Evolutionary conservation across 1,284 basidiomycete genomes (phyloP), one percentile per base, ranked within the genome.

Genomic region (Malassezia obtusa): DNA sequence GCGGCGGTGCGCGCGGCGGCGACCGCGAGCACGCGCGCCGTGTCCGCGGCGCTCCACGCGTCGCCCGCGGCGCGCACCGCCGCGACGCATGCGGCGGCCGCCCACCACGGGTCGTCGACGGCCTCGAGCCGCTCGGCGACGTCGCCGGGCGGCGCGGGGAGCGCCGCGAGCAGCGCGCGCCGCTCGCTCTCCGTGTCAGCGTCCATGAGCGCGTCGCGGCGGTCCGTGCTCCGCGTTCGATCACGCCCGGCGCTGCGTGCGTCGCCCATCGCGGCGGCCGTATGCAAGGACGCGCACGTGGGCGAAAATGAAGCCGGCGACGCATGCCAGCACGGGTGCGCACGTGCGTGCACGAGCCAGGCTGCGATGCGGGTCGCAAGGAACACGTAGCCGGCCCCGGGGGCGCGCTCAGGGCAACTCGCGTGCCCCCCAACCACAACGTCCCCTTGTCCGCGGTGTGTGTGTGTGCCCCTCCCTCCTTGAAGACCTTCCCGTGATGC

Each of bases 331-430:
- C 50, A 31, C 28, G 50, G 21, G 19, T 28, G 14, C 11, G 50
- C 50, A 52, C 50, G 50, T 52, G 45, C 32, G 17, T 25, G 44
- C 50, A 52, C 50, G 45, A 52, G 50, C 50, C 50, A 52, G 2
- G 37, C 37, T 7, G 28, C 28, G 12, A 12, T 12, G 28, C 33
- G 33, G 17, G 33, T 14, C 33, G 11, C 14, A 10, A 35, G 11
- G n/a, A n/a, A 35, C 33, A 35, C 28, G 28, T 30, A 30, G 28
- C 28, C 28, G 28, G 28, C 12, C n/a, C n/a, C n/a, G n/a, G n/a
- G n/a, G n/a, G n/a, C n/a, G n/a, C n/a, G n/a, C n/a, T n/a, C n/a
- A n/a, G n/a, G n/a, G n/a, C n/a, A n/a, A n/a, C n/a, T n/a, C n/a
- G n/a, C n/a, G n/a, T n/a, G n/a, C n/a, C n/a, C n/a, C n/a, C n/a